Conservation (phyloP, 2,329 filamentous ascomycete genomes). For the Epichloe brachyelytri region DNA sequence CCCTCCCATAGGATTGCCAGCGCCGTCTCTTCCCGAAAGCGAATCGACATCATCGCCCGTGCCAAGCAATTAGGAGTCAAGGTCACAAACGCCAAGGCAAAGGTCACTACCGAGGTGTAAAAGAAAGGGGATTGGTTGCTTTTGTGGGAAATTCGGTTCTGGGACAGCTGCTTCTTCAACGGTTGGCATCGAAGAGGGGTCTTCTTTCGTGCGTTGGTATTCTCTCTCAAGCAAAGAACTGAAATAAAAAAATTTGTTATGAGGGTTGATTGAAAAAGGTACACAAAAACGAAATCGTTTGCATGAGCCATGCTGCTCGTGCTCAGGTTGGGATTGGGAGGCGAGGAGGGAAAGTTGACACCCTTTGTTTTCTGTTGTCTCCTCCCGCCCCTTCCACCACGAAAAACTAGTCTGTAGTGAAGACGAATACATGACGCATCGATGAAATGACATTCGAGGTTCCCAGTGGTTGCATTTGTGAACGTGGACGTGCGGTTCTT, state of each 20-base stretch:
- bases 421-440: too few relatives aligned
- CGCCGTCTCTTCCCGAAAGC: slow-evolving; percentile 96
- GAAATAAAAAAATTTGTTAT: background rate
- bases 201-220: slow-evolving; percentile 2
- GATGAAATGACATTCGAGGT: too few relatives aligned
- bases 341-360: too few relatives aligned
- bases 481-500: too few relatives aligned
- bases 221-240: background rate
- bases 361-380: too few relatives aligned
- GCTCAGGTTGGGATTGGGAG: too few relatives aligned
- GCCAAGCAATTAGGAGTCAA: slow-evolving; percentile 98
- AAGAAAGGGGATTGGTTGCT: slow-evolving; percentile 8
- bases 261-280: background rate
- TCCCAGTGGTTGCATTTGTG: too few relatives aligned
- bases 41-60: slow-evolving; percentile 92
- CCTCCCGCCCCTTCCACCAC: too few relatives aligned
- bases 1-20: slow-evolving; percentile 68
- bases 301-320: too few relatives aligned
- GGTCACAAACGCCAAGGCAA: slow-evolving; percentile 99
- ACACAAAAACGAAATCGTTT: background rate
- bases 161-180: slow-evolving; percentile 5
- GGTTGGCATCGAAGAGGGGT: slow-evolving; percentile 6
- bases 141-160: slow-evolving; percentile 2
- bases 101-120: slow-evolving; percentile 91
- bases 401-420: too few relatives aligned